phyloP scores from a whole-genome alignment of 306 rosid genomes.

The Prunus persica region Prunus_persica_NCBIv2 NC_034009.1:11402501-11403000 shows the following conservation, averaged over 20 bases:
- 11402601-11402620: too few relatives aligned
- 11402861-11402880: neutral
- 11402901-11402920: neutral
- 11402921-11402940: neutral
- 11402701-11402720: too few relatives aligned
- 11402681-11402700: too few relatives aligned
- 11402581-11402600: too few relatives aligned
- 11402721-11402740: too few relatives aligned
- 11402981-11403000: constrained; percentile 19
- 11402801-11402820: neutral
- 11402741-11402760: neutral
- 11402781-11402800: neutral
- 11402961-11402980: constrained; percentile 37
- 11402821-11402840: neutral
- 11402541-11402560: too few relatives aligned
- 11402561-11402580: too few relatives aligned
- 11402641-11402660: too few relatives aligned
- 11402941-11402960: constrained; percentile 8
- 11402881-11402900: neutral
- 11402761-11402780: neutral
- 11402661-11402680: too few relatives aligned
- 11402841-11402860: neutral
- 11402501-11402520: too few relatives aligned
- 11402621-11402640: too few relatives aligned
- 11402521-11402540: too few relatives aligned